Evolutionary conservation across 169 alveolate genomes (phyloP).

Genomic region (Plasmodium inui): DNA sequence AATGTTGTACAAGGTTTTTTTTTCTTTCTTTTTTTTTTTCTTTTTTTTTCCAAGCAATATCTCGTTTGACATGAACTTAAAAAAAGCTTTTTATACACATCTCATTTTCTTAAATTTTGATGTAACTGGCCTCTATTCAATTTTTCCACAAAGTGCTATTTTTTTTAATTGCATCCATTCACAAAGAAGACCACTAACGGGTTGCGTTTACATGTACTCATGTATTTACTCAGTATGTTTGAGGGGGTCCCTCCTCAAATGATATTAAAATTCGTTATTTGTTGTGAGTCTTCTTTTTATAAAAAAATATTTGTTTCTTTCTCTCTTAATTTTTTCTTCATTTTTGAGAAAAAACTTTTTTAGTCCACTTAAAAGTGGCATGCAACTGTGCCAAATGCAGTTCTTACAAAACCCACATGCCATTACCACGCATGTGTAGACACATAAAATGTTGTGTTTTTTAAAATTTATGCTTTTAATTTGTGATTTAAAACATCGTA

Average conservation of each 20-base stretch:
- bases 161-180: neutral
- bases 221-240: neutral
- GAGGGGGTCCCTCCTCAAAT: neutral
- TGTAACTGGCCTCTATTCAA: neutral
- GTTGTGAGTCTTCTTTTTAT: neutral
- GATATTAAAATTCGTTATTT: neutral
- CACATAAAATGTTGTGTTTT: neutral
- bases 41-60: neutral
- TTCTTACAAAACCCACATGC: neutral
- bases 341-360: neutral
- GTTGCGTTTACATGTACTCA: neutral
- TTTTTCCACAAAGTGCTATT: neutral
- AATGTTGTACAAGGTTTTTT: neutral
- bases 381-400: neutral
- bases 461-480: neutral
- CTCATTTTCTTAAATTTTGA: neutral
- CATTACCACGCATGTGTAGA: neutral
- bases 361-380: constrained; percentile 4
- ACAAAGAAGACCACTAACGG: neutral
- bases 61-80: neutral
- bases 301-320: neutral
- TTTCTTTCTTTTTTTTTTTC: neutral
- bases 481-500: neutral
- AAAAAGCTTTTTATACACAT: neutral
- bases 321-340: neutral